Base-by-base conservation (phyloP, 2,329 filamentous ascomycete genomes). In the Botrytis pseudocinerea region DNA sequence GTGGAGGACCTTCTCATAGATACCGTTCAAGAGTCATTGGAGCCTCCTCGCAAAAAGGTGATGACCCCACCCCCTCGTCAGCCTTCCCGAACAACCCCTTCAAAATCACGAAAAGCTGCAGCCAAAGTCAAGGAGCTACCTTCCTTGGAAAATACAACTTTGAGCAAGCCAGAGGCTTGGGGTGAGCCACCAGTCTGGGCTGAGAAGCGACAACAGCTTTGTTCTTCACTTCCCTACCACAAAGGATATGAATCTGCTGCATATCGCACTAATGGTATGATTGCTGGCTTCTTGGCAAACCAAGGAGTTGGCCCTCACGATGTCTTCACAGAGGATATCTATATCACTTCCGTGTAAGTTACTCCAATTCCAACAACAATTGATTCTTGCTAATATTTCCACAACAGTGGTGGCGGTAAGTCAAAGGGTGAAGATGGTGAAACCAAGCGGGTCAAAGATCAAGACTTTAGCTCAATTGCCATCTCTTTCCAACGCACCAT, bases 221-320 rank as follows among this genome's bases (percentile, higher is more conserved):
- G 88, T 76, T 89, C 93, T 77, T 85, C 89, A 0, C 78, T 93
- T 0, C 85, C 86, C 0, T 92, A 89, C 81, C 93, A 88, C 80
- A 87, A 85, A 22, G 82, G 87, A 2, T 88, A 89, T 54, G 88
- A 93, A 76, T 85, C 87, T 1, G 89, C 88, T 8, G 83, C 85
- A 6, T 89, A 93, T 71, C 83, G 84, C 0, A 83, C 81, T 0
- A 81, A 85, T 2, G 82, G 83, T 0, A 80, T 88, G n/a, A 85
- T 85, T 2, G 83, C 83, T 61, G 89, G 87, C 0, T 87, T 91
- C 73, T 83, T 93, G 38, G 83, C 91, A 32, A 89, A 92, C 76
- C 84, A 83, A 0, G 84, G 87, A 63, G 82, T 83, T 16, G 87
- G 87, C 2, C 75, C 81, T 1, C 84, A 89, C 4, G 90, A 92